Conservation (phyloP, 139 green algal species). For the Picochlorum costavermella region DNA sequence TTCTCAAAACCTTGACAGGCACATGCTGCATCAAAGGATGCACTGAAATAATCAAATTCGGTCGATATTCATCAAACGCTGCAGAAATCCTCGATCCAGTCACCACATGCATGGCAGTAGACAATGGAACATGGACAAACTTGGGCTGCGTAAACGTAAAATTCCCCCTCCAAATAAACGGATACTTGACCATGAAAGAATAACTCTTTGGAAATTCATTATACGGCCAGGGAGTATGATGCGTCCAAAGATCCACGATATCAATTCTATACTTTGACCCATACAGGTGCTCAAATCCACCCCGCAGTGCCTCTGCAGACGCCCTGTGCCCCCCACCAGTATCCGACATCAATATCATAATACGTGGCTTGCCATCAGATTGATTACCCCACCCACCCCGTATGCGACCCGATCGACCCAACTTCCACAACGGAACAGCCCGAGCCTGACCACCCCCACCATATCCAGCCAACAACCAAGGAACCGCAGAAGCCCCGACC, state of each 20-base stretch:
- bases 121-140: constrained; percentile 62
- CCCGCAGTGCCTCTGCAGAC: constrained; percentile 79
- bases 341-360: constrained; percentile 94
- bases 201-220: constrained; percentile 86
- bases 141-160: constrained; percentile 57
- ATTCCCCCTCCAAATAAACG: constrained; percentile 60
- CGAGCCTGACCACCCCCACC: neutral
- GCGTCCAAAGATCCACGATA: constrained; percentile 90
- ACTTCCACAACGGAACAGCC: neutral
- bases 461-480: neutral
- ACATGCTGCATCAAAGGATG: constrained; percentile 97
- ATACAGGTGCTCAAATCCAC: constrained; percentile 79
- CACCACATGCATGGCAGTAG: constrained; percentile 32
- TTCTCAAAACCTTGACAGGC: constrained; percentile 54
- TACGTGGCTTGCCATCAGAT: constrained; percentile 13
- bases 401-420: neutral
- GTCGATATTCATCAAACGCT: constrained; percentile 58
- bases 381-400: neutral
- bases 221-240: constrained; percentile 83
- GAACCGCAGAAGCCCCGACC: too few species aligned
- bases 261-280: constrained; percentile 56
- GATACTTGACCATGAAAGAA: constrained; percentile 81
- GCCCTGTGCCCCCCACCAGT: constrained; percentile 92
- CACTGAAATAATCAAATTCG: constrained; percentile 85
- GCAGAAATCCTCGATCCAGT: constrained; percentile 24